Conservation (phyloP, 2,329 filamentous ascomycete species). For the Nannizziopsis barbatae region DNA sequence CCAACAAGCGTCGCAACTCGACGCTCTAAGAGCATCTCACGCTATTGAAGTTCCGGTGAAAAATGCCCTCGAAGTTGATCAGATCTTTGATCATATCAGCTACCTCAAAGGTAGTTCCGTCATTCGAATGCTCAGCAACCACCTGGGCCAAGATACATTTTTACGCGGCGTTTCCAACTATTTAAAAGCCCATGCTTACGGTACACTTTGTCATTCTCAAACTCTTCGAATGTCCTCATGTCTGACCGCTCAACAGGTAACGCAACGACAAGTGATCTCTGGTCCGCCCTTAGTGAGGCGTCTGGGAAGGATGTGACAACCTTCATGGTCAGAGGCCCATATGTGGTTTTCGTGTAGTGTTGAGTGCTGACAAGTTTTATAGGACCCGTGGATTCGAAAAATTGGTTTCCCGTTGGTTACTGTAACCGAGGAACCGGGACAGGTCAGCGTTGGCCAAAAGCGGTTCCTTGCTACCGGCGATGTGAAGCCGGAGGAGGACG, state of each 20-base stretch:
- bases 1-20: slow-evolving; percentile 80
- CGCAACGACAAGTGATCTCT: slow-evolving; percentile 82
- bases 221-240: neutral
- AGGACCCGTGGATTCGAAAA: slow-evolving; percentile 81
- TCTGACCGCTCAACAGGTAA: slow-evolving; percentile 40
- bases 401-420: slow-evolving; percentile 90
- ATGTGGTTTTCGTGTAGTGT: neutral
- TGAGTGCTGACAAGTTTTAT: slow-evolving; percentile 12
- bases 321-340: slow-evolving; percentile 55
- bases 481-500: slow-evolving; percentile 78
- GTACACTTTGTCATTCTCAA: slow-evolving; percentile 31
- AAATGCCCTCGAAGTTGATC: slow-evolving; percentile 89
- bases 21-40: slow-evolving; percentile 82
- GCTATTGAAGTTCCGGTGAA: slow-evolving; percentile 91
- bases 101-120: slow-evolving; percentile 95
- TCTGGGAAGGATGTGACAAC: slow-evolving; percentile 75
- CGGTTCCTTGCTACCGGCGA: slow-evolving; percentile 89
- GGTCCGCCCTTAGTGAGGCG: slow-evolving; percentile 75
- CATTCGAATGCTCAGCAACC: slow-evolving; percentile 88
- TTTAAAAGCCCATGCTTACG: slow-evolving; percentile 75
- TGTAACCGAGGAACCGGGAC: slow-evolving; percentile 60
- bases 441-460: slow-evolving; percentile 66
- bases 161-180: slow-evolving; percentile 82
- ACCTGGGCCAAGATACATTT: slow-evolving; percentile 80
- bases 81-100: slow-evolving; percentile 95